phyloP scores from a whole-genome alignment of 805 yeast genomes.

The Clavispora santaluciae region DNA sequence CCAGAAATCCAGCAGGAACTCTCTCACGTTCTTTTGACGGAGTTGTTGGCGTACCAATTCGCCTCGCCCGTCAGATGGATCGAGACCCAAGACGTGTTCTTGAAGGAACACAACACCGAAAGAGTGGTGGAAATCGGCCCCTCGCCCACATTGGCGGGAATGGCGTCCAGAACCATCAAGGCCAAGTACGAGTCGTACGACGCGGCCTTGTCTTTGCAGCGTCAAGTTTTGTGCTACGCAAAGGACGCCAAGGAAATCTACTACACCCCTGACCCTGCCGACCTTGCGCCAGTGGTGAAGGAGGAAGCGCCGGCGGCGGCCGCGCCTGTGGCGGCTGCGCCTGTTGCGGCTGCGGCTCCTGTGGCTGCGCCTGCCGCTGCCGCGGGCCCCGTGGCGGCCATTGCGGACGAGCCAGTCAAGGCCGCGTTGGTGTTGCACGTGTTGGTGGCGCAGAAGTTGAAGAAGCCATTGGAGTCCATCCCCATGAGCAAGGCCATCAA shows the following conservation, averaged over 20 bases:
- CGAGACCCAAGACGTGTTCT: constrained; percentile 97
- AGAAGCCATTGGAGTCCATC: constrained; percentile 80
- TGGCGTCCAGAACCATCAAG: constrained; percentile 95
- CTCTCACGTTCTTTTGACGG: constrained; percentile 90
- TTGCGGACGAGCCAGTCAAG: constrained; percentile 86
- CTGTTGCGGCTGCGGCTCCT: constrained; percentile 46
- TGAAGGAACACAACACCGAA: constrained; percentile 91
- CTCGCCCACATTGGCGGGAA: constrained; percentile 96
- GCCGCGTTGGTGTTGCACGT: constrained; percentile 82
- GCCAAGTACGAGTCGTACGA: constrained; percentile 96
- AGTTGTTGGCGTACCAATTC: constrained; percentile 95
- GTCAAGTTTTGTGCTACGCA: constrained; percentile 93
- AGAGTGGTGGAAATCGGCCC: constrained; percentile 98
- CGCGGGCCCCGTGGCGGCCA: constrained; percentile 74
- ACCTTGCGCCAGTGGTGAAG: constrained; percentile 17
- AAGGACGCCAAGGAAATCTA: constrained; percentile 95
- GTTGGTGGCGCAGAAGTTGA: constrained; percentile 91
- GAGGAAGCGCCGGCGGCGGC: constrained; percentile 14
- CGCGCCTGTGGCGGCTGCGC: constrained; percentile 33
- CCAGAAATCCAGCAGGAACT: constrained; percentile 98
- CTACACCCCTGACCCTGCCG: constrained; percentile 81
- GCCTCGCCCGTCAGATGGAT: constrained; percentile 99
- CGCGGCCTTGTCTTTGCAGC: constrained; percentile 88
- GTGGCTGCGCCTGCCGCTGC: constrained; percentile 63
- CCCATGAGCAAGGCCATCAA: constrained; percentile 91